Base-by-base conservation (phyloP, 1,284 basidiomycete species). In the Nidula niveotomentosa region DNA sequence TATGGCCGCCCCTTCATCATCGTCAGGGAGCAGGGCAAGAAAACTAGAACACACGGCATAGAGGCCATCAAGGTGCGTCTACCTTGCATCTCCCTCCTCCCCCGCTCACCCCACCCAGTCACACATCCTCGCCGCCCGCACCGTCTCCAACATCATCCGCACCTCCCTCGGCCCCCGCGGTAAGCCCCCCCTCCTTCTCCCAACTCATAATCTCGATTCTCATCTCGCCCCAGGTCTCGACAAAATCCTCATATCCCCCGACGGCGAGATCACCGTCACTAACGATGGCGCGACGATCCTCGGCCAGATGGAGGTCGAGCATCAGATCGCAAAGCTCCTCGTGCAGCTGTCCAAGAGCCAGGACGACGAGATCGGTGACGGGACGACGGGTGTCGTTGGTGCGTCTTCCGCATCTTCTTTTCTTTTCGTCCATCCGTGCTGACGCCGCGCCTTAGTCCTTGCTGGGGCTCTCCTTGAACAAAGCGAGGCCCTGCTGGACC, bases 301-400 rank as follows among this genome's bases (percentile, higher is more conserved):
- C 49, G 84, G 91, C 45, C 93, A 96, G 77, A 96, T 96, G 94
- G 93, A 98, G 75, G 94, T 99, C 50, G 96, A 99, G 67, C 96
- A 98, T 70, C 96, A 97, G 75, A 96, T 99, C 67, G 96, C 96
- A 56, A 98, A 97, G 76, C 84, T 99, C 46, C 84, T 99, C 43
- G 96, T 99, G 8, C 94, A 99, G 71, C 81, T 98, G 47, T 96
- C 93, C 49, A 96, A 96, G 78, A 95, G 92, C 68, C 96, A 99
- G 78, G 96, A 99, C 70, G 96, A 98, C 73, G 96, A 99, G 79
- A 97, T 99, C 71, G 96, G 97, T 49, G 96, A 99, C 75, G 97
- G 96, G 55, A 99, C 96, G 8, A 99, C 96, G 36, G 97, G 96
- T 73, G 96, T 99, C 57, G 96, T 98, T 62, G 94, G 94, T 95